Percentiles rank a stretch among this genome's conserved stretches.
phyloP scores from a whole-genome alignment of 1,139 yeast species.

The Taphrina populina region DNA sequence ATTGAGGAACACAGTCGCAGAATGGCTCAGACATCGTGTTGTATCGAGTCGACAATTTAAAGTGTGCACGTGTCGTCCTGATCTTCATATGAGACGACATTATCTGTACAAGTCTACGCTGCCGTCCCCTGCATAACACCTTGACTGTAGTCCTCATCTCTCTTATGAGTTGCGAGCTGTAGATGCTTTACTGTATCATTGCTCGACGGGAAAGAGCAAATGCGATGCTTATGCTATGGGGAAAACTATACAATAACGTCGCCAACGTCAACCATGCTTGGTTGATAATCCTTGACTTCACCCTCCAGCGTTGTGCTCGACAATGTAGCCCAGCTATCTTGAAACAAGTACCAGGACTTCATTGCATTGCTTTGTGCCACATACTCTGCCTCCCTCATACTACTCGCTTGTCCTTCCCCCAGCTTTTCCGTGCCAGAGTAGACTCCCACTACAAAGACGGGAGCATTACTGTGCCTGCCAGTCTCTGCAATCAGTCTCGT shows the following conservation, averaged over 20 bases:
- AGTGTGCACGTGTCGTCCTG: no score
- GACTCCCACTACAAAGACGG: slow-evolving; percentile 88
- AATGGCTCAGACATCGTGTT: no score
- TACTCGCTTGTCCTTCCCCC: slow-evolving; percentile 95
- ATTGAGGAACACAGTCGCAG: no score
- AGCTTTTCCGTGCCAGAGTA: slow-evolving; percentile 78
- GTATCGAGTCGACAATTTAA: no score
- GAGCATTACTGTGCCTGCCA: slow-evolving; percentile 80
- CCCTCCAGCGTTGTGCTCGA: slow-evolving; percentile 53
- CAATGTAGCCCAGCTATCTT: slow-evolving; percentile 62
- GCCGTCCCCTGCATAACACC: no score
- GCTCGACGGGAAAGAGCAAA: no score
- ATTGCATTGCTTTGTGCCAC: slow-evolving; percentile 89
- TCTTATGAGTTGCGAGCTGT: no score
- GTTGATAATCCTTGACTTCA: slow-evolving; percentile 36
- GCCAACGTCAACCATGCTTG: slow-evolving; percentile 43
- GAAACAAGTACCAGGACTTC: slow-evolving; percentile 86
- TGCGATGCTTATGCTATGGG: no score
- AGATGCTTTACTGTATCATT: no score
- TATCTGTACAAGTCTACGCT: no score
- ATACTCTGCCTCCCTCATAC: slow-evolving; percentile 85
- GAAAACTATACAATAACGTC: slow-evolving; percentile 44
- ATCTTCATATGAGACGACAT: no score
- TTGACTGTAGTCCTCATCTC: no score
- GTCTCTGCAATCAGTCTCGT: slow-evolving; percentile 87